Percentiles rank a stretch among this genome's conserved stretches.
Conservation (phyloP, 441 rosid species). For the Corymbia calophylla region DNA sequence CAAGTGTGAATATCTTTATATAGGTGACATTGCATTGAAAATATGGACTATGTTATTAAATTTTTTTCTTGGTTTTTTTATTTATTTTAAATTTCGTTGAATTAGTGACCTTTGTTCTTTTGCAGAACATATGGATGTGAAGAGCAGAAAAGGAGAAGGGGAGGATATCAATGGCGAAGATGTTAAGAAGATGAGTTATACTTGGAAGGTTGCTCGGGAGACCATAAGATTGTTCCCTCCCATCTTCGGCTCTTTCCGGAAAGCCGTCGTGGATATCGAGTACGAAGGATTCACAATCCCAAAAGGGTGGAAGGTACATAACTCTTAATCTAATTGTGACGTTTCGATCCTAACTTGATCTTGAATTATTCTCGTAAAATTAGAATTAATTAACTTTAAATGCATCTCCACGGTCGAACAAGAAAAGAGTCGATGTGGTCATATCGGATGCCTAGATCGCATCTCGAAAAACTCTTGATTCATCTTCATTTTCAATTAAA, state of each 20-base stretch:
- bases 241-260: conserved; percentile 56
- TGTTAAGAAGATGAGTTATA: conserved; percentile 46
- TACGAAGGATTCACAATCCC: conserved; percentile 56
- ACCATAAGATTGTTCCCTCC: conserved; percentile 69
- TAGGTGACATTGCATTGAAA: too few relatives aligned
- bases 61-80: not conserved
- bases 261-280: conserved; percentile 50
- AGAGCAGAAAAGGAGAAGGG: conserved; percentile 19
- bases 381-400: not conserved
- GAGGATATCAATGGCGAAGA: conserved; percentile 38
- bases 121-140: conserved; percentile 46
- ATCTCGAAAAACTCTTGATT: not conserved
- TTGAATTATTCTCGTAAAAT: not conserved
- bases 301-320: conserved; percentile 60
- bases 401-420: not conserved
- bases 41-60: not conserved
- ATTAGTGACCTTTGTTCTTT: not conserved
- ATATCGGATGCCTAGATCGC: not conserved
- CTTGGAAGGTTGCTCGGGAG: conserved; percentile 68
- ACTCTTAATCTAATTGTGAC: not conserved
- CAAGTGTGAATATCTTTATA: too few relatives aligned
- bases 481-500: not conserved
- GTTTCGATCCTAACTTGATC: not conserved
- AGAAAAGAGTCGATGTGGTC: not conserved
- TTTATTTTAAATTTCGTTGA: not conserved